Percentiles rank a stretch among this genome's conserved stretches.
Evolutionary conservation across 768 basidiomycete species (phyloP).

Genomic region (Tulasnella sp.): DNA sequence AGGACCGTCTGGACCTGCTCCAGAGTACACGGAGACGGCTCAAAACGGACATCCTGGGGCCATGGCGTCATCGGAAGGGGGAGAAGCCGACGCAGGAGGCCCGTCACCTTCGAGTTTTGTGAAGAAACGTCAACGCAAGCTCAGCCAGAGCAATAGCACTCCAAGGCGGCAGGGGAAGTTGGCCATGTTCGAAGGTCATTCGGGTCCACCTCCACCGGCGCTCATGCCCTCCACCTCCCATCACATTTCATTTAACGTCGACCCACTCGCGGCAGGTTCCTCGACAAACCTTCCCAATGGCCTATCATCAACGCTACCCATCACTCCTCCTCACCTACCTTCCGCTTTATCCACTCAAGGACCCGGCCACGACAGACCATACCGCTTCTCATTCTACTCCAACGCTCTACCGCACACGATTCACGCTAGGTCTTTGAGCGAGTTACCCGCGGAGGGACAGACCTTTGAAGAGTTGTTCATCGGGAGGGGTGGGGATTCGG

Average conservation of each 20-base stretch:
- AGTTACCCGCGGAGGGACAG: slow-evolving; percentile 91
- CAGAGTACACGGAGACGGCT: neutral
- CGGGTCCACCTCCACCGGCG: slow-evolving; percentile 42
- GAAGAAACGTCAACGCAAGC: slow-evolving; percentile 71
- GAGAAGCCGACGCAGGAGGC: neutral
- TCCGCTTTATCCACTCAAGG: slow-evolving; percentile 10
- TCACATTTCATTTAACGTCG: slow-evolving; percentile 18
- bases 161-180: slow-evolving; percentile 71
- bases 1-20: neutral
- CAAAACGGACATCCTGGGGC: neutral
- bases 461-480: slow-evolving; percentile 86
- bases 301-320: slow-evolving; percentile 4
- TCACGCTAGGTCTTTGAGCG: slow-evolving; percentile 86
- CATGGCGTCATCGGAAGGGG: neutral
- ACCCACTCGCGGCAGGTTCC: slow-evolving; percentile 27
- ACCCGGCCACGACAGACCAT: slow-evolving; percentile 72
- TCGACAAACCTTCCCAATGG: slow-evolving; percentile 31
- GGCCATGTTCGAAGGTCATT: slow-evolving; percentile 75
- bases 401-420: slow-evolving; percentile 89
- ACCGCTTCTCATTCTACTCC: slow-evolving; percentile 98
- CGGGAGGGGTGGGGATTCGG: slow-evolving; percentile 36
- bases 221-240: slow-evolving; percentile 25
- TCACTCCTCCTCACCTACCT: neutral
- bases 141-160: slow-evolving; percentile 74
- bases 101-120: slow-evolving; percentile 33